phyloP scores from a whole-genome alignment of 2,329 filamentous ascomycete species.

The Pseudonectria buxi region DNA sequence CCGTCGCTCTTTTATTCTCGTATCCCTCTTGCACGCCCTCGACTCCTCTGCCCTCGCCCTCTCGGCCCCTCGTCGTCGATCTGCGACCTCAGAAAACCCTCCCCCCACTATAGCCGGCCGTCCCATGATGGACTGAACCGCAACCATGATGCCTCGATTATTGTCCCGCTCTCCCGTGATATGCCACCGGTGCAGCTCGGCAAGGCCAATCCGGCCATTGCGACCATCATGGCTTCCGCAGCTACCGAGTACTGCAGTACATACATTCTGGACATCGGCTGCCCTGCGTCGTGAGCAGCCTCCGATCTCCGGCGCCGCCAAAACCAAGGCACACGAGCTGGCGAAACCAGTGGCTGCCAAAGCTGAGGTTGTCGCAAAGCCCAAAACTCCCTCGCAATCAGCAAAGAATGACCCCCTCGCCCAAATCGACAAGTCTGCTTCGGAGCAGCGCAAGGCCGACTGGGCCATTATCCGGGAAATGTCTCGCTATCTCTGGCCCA shows the following conservation, averaged over 20 bases:
- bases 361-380: slow-evolving; percentile 10
- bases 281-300: slow-evolving; percentile 22
- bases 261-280: slow-evolving; percentile 27
- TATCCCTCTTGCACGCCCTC: slow-evolving; percentile 7
- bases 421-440: slow-evolving; percentile 45
- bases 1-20: neutral
- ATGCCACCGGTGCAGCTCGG: slow-evolving; percentile 25
- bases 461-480: slow-evolving; percentile 99
- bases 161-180: slow-evolving; percentile 26
- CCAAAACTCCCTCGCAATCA: slow-evolving; percentile 13
- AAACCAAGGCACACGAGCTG: slow-evolving; percentile 6
- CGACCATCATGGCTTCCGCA: slow-evolving; percentile 25
- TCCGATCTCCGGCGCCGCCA: slow-evolving; percentile 10
- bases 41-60: slow-evolving; percentile 5
- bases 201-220: slow-evolving; percentile 9
- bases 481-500: slow-evolving; percentile 93
- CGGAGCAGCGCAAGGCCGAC: slow-evolving; percentile 92
- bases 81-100: slow-evolving; percentile 2
- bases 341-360: slow-evolving; percentile 14
- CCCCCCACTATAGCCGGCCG: slow-evolving; percentile 17
- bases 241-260: slow-evolving; percentile 17
- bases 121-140: slow-evolving; percentile 21
- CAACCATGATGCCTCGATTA: slow-evolving; percentile 32
- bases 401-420: slow-evolving; percentile 27
- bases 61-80: slow-evolving; percentile 7